These are phyloP conservation scores for Ogataea parapolymorpha DNA, from an alignment of 805 yeast genomes.

Conservation along the genomic window DNA sequence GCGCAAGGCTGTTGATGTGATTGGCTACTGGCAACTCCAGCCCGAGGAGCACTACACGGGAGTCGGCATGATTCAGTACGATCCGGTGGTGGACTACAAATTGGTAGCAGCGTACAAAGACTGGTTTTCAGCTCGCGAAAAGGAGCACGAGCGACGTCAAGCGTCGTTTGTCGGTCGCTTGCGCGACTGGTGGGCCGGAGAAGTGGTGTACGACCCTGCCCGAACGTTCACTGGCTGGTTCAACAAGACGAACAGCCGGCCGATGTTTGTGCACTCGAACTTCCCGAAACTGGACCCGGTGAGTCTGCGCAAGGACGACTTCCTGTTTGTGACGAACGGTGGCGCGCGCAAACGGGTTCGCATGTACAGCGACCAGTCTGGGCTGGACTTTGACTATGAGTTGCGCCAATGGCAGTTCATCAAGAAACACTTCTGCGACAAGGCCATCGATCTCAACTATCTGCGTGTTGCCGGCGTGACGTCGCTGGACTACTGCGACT, in stretches of 20 bases:
- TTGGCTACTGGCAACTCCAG: slow-evolving; percentile 41
- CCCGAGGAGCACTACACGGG: slow-evolving; percentile 37
- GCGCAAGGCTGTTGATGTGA: slow-evolving; percentile 44
- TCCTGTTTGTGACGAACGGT: slow-evolving; percentile 22
- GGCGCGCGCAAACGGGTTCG: slow-evolving; percentile 22
- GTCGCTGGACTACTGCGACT: slow-evolving; percentile 46
- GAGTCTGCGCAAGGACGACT: slow-evolving; percentile 35
- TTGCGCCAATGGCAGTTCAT: slow-evolving; percentile 55
- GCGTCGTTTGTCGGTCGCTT: slow-evolving; percentile 8
- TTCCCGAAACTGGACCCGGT: slow-evolving; percentile 53
- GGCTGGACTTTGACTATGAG: slow-evolving; percentile 52
- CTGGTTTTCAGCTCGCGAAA: slow-evolving; percentile 14
- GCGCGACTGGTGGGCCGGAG: slow-evolving; percentile 14
- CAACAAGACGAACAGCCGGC: slow-evolving; percentile 22
- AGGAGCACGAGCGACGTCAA: slow-evolving; percentile 5
- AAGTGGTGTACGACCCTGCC: slow-evolving; percentile 15
- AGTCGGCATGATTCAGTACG: slow-evolving; percentile 56
- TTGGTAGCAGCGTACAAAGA: slow-evolving; percentile 19
- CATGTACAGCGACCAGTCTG: slow-evolving; percentile 30
- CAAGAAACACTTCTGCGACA: slow-evolving; percentile 35
- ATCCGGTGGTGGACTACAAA: slow-evolving; percentile 43
- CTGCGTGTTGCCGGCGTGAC: slow-evolving; percentile 23
- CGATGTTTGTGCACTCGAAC: slow-evolving; percentile 50
- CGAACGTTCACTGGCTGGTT: slow-evolving; percentile 22
- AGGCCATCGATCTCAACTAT: slow-evolving; percentile 25